Conservation (phyloP, 2,329 filamentous ascomycete species). For the Cladosporium sphaerospermum region DNA sequence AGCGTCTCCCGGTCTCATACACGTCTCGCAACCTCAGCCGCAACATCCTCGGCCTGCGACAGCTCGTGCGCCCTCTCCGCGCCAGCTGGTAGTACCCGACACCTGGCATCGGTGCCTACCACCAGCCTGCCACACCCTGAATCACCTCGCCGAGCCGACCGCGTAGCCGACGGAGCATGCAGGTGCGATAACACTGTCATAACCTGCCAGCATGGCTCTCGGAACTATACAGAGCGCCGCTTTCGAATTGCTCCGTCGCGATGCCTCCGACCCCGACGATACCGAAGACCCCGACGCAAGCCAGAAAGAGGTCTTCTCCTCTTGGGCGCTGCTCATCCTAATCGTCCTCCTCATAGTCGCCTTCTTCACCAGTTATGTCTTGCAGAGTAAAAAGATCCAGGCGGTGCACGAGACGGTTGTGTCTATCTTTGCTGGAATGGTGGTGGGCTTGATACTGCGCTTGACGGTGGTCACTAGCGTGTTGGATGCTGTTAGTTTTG, state of each 20-base stretch:
- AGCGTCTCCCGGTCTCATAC: background rate
- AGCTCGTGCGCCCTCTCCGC: background rate
- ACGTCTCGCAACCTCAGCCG: background rate
- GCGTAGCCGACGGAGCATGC: constrained; percentile 6
- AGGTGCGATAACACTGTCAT: constrained; percentile 21
- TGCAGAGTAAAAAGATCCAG: constrained; percentile 95
- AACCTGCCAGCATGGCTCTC: constrained; percentile 24
- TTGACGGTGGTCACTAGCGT: constrained; percentile 76
- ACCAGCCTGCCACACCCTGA: background rate
- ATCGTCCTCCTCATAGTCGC: constrained; percentile 90
- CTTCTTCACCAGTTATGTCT: constrained; percentile 92
- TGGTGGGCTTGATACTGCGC: constrained; percentile 81
- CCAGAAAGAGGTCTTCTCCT: constrained; percentile 89
- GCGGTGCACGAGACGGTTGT: constrained; percentile 97
- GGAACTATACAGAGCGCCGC: constrained; percentile 19
- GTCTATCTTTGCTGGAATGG: constrained; percentile 97
- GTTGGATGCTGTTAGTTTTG: constrained; percentile 86
- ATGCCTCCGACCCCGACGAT: constrained; percentile 42
- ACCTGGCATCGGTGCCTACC: constrained; percentile 7
- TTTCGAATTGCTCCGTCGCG: constrained; percentile 26
- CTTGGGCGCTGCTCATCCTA: constrained; percentile 95
- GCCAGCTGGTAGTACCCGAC: constrained; percentile 5
- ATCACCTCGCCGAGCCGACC: background rate
- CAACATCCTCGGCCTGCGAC: background rate
- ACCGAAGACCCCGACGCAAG: constrained; percentile 67